These are phyloP conservation scores for Dipteronia dyeriana DNA, from an alignment of 345 rosid species.

Conservation along the genomic window DNA sequence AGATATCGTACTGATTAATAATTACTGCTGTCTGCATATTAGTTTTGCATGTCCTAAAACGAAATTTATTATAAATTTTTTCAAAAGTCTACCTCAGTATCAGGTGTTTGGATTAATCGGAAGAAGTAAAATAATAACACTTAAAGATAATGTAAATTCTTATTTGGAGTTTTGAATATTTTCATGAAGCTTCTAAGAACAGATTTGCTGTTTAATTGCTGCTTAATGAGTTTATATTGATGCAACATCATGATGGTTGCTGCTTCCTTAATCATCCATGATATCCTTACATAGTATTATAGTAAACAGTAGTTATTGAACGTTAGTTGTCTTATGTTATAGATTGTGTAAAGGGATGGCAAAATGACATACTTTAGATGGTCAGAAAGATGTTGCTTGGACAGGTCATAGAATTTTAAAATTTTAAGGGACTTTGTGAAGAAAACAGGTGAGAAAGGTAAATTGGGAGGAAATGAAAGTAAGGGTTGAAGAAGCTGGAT, in stretches of 20 bases:
- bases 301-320: not conserved
- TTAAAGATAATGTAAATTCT: no score
- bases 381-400: not conserved
- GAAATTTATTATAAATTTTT: not conserved
- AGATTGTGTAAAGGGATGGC: not conserved
- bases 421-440: not conserved
- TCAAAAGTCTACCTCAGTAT: not conserved
- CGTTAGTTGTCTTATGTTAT: not conserved
- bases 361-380: not conserved
- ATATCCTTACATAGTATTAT: not conserved
- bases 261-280: not conserved
- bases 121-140: not conserved
- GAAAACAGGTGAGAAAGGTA: not conserved
- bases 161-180: not conserved
- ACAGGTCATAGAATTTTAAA: not conserved
- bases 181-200: not conserved
- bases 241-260: not conserved
- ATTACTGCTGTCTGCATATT: not conserved
- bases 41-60: not conserved
- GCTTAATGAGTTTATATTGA: not conserved
- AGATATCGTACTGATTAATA: not conserved
- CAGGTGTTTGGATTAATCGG: not conserved
- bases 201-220: not conserved
- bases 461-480: not conserved
- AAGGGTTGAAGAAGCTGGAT: constrained; percentile 2